These are phyloP conservation scores for Mucor irregularis DNA, from an alignment of 371 early-diverging fungal species.

Conservation along the genomic window DNA sequence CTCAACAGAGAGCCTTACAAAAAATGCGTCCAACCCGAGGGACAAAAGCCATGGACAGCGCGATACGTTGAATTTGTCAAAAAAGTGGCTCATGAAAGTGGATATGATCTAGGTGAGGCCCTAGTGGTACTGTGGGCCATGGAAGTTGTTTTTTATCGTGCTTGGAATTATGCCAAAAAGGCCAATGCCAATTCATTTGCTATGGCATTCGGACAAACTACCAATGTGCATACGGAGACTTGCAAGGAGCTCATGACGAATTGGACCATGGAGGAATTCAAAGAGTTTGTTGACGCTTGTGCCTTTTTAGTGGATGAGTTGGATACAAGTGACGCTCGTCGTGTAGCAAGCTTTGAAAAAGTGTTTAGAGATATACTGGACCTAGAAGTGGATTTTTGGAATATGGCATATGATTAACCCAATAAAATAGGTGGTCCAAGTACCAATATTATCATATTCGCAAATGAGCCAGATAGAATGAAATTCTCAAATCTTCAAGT, in stretches of 20 bases:
- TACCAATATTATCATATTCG: too few relatives aligned
- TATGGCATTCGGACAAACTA: too few relatives aligned
- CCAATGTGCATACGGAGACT: constrained; percentile 11
- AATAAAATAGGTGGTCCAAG: too few relatives aligned
- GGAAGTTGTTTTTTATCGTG: constrained; percentile 26
- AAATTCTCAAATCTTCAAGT: too few relatives aligned
- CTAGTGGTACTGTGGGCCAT: constrained; percentile 30
- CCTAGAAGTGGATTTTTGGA: constrained; percentile 28
- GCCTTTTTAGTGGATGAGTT: constrained; percentile 15
- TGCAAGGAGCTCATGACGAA: constrained; percentile 24
- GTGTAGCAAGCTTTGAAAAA: constrained; percentile 20
- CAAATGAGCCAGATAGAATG: too few relatives aligned
- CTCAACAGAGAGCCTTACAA: constrained; percentile 10
- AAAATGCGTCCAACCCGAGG: not conserved
- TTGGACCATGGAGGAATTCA: constrained; percentile 25
- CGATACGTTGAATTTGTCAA: constrained; percentile 28
- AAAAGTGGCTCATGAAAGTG: constrained; percentile 23
- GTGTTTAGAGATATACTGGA: constrained; percentile 20
- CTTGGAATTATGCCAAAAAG: constrained; percentile 21
- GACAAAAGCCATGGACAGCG: constrained; percentile 16
- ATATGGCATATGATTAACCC: constrained; percentile 25
- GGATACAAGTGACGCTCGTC: constrained; percentile 6
- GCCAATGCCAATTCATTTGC: not conserved
- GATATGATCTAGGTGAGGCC: constrained; percentile 27
- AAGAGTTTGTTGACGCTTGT: constrained; percentile 24